A percentile compares a stretch with the other conserved stretches of the same genome.
phyloP scores from a whole-genome alignment of 176 grass and related monocot genomes.

The Juncus effusus region DNA sequence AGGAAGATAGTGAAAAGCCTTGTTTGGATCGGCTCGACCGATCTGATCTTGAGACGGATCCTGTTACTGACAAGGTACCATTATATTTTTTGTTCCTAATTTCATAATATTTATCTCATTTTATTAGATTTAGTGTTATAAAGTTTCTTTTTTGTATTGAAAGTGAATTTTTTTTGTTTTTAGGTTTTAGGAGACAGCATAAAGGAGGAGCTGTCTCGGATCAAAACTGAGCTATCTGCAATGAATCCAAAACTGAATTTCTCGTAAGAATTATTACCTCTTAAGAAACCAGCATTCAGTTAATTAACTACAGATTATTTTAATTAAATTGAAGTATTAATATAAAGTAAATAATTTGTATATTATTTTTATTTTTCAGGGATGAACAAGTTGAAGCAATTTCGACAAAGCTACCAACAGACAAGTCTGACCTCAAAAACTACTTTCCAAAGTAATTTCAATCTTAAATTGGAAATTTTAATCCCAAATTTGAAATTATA shows the following conservation, averaged over 20 bases:
- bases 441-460: constrained; percentile 74
- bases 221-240: constrained; percentile 63
- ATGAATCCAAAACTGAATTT: constrained; percentile 60
- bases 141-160: neutral
- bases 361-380: constrained; percentile 28
- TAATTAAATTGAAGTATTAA: too few species aligned
- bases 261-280: constrained; percentile 38
- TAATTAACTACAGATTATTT: neutral
- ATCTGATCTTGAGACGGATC: constrained; percentile 14
- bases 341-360: too few species aligned
- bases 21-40: constrained; percentile 21
- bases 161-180: constrained; percentile 12
- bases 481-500: too few species aligned
- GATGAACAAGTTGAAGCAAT: constrained; percentile 67
- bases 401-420: constrained; percentile 72
- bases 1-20: constrained; percentile 21
- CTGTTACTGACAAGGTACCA: constrained; percentile 12
- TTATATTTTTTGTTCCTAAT: neutral
- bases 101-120: neutral
- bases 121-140: neutral
- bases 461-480: neutral
- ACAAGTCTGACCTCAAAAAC: constrained; percentile 74
- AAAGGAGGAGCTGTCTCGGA: constrained; percentile 85
- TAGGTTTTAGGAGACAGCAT: constrained; percentile 76
- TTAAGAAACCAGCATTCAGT: too few species aligned